Conservation (phyloP, 176 grass and related monocot genomes). For the Coix lacrymajobi region DNA sequence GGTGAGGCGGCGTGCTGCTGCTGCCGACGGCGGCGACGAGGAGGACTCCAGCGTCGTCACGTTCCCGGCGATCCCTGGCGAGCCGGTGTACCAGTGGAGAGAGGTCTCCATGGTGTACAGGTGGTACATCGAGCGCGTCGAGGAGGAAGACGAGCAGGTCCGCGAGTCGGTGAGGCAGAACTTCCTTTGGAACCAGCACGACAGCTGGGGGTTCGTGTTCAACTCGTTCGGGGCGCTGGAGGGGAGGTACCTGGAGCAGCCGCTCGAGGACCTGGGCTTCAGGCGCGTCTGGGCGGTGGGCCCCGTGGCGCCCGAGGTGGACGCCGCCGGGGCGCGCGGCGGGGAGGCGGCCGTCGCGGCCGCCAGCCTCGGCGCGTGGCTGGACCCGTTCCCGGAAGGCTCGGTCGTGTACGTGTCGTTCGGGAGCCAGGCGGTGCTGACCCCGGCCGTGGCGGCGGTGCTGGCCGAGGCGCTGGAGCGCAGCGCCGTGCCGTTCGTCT, state of each 20-base stretch:
- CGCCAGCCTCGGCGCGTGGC: constrained; percentile 32
- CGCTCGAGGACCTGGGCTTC: constrained; percentile 48
- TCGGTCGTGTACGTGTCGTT: constrained; percentile 60
- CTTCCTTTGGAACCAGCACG: constrained; percentile 43
- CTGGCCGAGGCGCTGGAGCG: constrained; percentile 55
- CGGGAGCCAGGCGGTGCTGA: constrained; percentile 45
- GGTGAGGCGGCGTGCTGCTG: neutral
- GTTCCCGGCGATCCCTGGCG: constrained; percentile 35
- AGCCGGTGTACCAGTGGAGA: constrained; percentile 38
- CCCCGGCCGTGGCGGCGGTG: constrained; percentile 18
- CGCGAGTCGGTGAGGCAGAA: constrained; percentile 37
- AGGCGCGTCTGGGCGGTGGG: constrained; percentile 47
- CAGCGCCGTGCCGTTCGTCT: constrained; percentile 59
- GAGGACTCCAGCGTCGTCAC: constrained; percentile 10
- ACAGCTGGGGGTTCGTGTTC: constrained; percentile 45
- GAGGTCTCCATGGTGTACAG: constrained; percentile 37
- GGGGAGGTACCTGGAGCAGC: constrained; percentile 29
- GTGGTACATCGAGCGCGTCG: constrained; percentile 20
- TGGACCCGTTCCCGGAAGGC: constrained; percentile 40
- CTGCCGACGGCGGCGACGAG: neutral
- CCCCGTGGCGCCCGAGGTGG: constrained; percentile 34
- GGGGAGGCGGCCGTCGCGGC: neutral
- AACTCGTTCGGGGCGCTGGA: constrained; percentile 48
- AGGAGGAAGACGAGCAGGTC: neutral
- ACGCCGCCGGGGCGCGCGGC: neutral